Evolutionary conservation across 78 protist genomes (phyloP), one percentile per base, ranked within the genome.

Genomic region (Creolimax fragrantissima): DNA sequence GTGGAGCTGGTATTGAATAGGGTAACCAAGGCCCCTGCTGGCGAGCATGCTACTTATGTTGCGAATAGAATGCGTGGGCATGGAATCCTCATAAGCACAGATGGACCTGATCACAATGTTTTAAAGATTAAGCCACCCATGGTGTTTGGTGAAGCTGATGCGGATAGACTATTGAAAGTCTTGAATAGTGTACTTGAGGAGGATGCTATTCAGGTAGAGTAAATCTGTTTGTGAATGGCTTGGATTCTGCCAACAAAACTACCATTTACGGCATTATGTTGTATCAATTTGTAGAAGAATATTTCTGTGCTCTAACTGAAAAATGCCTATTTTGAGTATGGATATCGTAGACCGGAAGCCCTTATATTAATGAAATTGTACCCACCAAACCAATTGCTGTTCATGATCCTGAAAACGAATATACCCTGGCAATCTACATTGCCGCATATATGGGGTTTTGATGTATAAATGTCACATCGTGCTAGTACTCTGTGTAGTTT

Each of bases 111-210:
- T 42, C 37, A 83, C 88, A 93, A 93, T 42, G 97, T 95, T 36
- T 37, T 95, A 74, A 93, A 90, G 42, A 89, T 95, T 37, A 95
- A 95, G 84, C 97, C 97, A 17, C 97, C 97, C 17, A 3, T 95
- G 37, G 84, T 91, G 90, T 42, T 94, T 67, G 3, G 67, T 17
- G 43, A 5, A 2, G 93, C 3, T 4, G 93, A 95, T 42, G 91
- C 39, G 3, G 93, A 93, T 44, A 0, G 2, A 4, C 4, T 85
- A 32, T 85, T 94, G 6, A 45, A 6, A 24, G 85, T 74, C 41
- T 41, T 95, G 5, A 91, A 92, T 32, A 85, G 44, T 32, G 89
- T 39, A 5, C 86, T 83, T 5, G 86, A 11, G 86, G 74, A 58
- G 24, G 74, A 58, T 24, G 74, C 74, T 17, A 17, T 58, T 17